Conservation (phyloP, 805 yeast species). For the Starmera quercuum region DNA sequence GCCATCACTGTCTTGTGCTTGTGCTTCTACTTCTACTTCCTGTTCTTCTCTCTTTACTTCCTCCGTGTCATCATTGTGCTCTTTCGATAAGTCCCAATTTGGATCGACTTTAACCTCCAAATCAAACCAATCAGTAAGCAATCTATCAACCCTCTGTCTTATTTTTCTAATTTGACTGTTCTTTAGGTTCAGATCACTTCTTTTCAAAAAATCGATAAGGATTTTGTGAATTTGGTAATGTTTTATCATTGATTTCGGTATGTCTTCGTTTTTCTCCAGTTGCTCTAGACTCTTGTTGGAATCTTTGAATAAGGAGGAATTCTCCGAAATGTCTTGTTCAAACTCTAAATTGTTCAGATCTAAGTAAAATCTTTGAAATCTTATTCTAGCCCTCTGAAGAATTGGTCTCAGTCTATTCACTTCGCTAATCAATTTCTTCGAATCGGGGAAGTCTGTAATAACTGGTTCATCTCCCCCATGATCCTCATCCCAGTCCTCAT, state of each 20-base stretch:
- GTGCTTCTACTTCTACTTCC: conserved; percentile 2
- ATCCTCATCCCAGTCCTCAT: conserved; percentile 18
- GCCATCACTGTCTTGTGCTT: too few relatives aligned
- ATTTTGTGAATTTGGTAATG: conserved; percentile 25
- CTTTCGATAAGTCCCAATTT: conserved; percentile 14
- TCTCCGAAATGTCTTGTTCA: conserved; percentile 2
- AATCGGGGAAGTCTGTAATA: conserved; percentile 10
- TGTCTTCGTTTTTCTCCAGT: conserved; percentile 13
- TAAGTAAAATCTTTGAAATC: conserved; percentile 14
- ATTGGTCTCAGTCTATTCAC: conserved; percentile 12
- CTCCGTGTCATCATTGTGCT: conserved; percentile 1
- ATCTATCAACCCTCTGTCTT: conserved; percentile 7
- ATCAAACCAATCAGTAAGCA: conserved; percentile 19
- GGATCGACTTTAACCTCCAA: conserved; percentile 22
- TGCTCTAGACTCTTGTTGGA: conserved; percentile 11
- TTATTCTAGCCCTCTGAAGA: conserved; percentile 22
- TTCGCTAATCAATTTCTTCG: conserved; percentile 7
- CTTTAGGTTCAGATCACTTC: conserved; percentile 23
- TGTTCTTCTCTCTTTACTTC: conserved; percentile 7
- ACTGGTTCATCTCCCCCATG: conserved; percentile 13
- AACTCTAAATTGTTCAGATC: conserved; percentile 13
- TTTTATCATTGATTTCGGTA: conserved; percentile 23
- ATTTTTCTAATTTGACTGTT: conserved; percentile 9
- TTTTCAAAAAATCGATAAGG: conserved; percentile 24
- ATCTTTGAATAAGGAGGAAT: conserved; percentile 13